Percentiles rank a stretch among this genome's conserved stretches.
phyloP scores from a whole-genome alignment of 495 filamentous ascomycete genomes.

The Neurospora sp. region DNA sequence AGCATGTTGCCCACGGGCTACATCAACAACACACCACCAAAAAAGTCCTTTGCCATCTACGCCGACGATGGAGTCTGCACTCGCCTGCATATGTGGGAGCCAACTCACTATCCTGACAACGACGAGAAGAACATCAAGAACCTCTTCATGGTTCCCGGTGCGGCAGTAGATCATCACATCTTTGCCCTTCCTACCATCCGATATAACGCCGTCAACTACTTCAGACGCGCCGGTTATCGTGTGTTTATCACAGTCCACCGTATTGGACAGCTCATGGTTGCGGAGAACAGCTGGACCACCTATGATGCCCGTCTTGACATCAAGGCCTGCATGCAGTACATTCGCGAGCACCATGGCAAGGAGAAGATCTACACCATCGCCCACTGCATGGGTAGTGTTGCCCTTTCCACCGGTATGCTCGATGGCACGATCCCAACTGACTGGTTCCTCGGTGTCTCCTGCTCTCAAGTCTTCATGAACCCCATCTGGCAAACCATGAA shows the following conservation, averaged over 20 bases:
- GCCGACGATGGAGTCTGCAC: constrained; percentile 46
- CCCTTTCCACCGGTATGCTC: constrained; percentile 48
- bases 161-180: constrained; percentile 53
- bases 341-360: constrained; percentile 27
- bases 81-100: constrained; percentile 46
- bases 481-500: constrained; percentile 50
- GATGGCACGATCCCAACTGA: constrained; percentile 50
- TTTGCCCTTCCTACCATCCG: constrained; percentile 55
- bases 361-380: constrained; percentile 49
- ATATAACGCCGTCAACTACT: constrained; percentile 56
- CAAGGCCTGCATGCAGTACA: constrained; percentile 44
- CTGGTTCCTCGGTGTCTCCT: constrained; percentile 54
- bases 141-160: constrained; percentile 52
- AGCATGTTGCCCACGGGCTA: constrained; percentile 35
- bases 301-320: constrained; percentile 56
- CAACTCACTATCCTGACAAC: constrained; percentile 23
- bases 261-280: constrained; percentile 45
- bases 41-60: constrained; percentile 27
- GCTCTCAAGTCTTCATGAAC: constrained; percentile 56
- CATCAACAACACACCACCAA: constrained; percentile 37
- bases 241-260: constrained; percentile 52
- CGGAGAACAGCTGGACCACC: constrained; percentile 45
- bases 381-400: constrained; percentile 59
- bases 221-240: constrained; percentile 48
- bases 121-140: constrained; percentile 27